phyloP scores from a whole-genome alignment of 805 yeast species.

The Debaryomyces tyrocola region DNA sequence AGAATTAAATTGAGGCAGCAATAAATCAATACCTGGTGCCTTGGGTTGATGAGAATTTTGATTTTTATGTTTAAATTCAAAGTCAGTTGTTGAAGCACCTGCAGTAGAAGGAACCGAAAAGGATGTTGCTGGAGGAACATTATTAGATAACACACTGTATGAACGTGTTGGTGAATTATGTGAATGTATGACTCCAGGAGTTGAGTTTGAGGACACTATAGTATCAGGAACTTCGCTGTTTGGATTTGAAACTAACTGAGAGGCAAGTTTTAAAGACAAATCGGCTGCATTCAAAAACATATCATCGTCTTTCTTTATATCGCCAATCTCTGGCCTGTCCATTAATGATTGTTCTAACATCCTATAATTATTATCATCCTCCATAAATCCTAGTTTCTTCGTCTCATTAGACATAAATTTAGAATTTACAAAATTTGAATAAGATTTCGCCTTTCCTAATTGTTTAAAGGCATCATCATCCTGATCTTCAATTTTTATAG shows the following conservation, averaged over 20 bases:
- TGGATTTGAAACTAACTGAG: slow-evolving; percentile 13
- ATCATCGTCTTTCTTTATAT: slow-evolving; percentile 8
- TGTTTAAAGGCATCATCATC: slow-evolving; percentile 46
- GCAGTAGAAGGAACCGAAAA: slow-evolving; percentile 12
- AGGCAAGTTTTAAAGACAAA: slow-evolving; percentile 22
- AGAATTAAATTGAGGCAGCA: slow-evolving; percentile 24
- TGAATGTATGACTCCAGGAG: slow-evolving; percentile 5
- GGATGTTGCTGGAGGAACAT: slow-evolving; percentile 6
- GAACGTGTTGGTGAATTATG: slow-evolving; percentile 1
- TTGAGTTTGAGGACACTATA: slow-evolving; percentile 6
- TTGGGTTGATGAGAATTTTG: background rate
- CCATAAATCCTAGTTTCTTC: background rate
- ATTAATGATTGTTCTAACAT: background rate
- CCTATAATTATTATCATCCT: background rate
- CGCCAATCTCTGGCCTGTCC: background rate
- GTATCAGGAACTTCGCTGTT: background rate
- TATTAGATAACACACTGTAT: background rate
- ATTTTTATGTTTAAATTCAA: background rate
- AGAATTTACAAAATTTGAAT: slow-evolving; percentile 5
- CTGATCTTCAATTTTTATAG: slow-evolving; percentile 36
- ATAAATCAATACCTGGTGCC: slow-evolving; percentile 20
- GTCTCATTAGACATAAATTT: background rate
- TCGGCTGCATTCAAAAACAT: slow-evolving; percentile 26
- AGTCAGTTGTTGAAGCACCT: slow-evolving; percentile 2
- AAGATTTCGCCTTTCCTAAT: slow-evolving; percentile 37